phyloP scores from a whole-genome alignment of 345 rosid genomes.

The Heritiera littoralis region DNA sequence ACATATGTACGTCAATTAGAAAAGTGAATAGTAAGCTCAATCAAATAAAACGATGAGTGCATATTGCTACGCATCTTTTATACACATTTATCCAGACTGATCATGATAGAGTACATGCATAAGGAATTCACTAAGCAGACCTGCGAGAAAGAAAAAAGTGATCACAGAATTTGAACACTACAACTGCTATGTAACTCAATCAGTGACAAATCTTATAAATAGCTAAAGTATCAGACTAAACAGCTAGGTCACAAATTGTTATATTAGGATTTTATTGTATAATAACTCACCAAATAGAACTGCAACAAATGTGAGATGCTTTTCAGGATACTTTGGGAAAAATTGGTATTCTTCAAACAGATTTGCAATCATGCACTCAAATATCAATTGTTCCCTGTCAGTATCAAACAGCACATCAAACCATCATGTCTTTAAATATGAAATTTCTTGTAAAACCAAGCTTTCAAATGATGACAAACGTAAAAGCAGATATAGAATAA shows the following conservation, averaged over 20 bases:
- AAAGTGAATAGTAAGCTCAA: neutral
- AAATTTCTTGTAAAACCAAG: neutral
- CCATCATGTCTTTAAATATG: neutral
- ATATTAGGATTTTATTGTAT: neutral
- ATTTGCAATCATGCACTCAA: constrained; percentile 96
- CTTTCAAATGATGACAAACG: neutral
- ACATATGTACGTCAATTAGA: neutral
- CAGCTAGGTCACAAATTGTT: neutral
- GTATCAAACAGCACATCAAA: constrained; percentile 3
- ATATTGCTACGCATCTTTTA: neutral
- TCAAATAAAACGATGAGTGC: neutral
- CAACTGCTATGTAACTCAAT: neutral
- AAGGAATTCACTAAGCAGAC: neutral
- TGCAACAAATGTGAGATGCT: constrained; percentile 88
- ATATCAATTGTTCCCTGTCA: constrained; percentile 85
- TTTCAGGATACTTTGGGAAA: constrained; percentile 93
- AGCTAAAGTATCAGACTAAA: neutral
- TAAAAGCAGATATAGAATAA: neutral
- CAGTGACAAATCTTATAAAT: neutral
- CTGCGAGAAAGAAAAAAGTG: neutral
- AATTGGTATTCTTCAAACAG: constrained; percentile 91
- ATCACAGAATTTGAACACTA: neutral
- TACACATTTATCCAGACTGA: neutral
- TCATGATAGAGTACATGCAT: neutral
- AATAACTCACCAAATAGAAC: constrained; percentile 76